Evolutionary conservation across 345 rosid species (phyloP), one percentile per base, ranked within the genome.

Genomic region (Lepidium didymum): DNA sequence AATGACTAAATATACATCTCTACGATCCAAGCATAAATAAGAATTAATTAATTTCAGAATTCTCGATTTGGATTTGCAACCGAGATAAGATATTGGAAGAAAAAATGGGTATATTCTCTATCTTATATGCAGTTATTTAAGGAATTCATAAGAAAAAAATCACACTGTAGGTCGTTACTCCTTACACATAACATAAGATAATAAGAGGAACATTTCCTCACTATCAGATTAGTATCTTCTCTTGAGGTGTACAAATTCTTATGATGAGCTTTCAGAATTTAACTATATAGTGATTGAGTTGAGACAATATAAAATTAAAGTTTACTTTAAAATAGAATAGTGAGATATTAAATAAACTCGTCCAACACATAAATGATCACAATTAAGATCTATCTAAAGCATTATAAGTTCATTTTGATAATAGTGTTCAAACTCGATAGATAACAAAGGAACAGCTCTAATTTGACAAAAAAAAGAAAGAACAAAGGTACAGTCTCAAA

Each of bases 401-500:
- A 60, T 42, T 27, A 29, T 29, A 59, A 42, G 61, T 33, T 27
- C 46, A 53, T 60, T n/a, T 15, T 34, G 38, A 62, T 16, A 13
- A 33, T 54, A 15, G 57, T 15, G 11, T 35, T 15, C 29, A 52
- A 54, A 44, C 69, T 62, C 56, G 3, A 41, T 64, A 37, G 40
- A 72, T 38, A 56, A 47, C 58, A 45, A 54, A 72, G 31, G n/a
- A n/a, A n/a, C n/a, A n/a, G n/a, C n/a, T n/a, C n/a, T n/a, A n/a
- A n/a, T 69, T 35, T 54, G 50, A 44, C 33, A 36, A 38, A 55
- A n/a, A n/a, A n/a, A n/a, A n/a, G n/a, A n/a, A 46, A 72, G 13
- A 57, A 64, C 70, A 29, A 64, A 73, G 33, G 66, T 40, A 73
- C 66, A 29, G 60, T 56, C 18, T 56, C 38, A 64, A n/a, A 56